Percentiles rank a stretch among this genome's conserved stretches.
phyloP scores from a whole-genome alignment of 306 rosid species.

The Cyclanthera cordifolia region DNA sequence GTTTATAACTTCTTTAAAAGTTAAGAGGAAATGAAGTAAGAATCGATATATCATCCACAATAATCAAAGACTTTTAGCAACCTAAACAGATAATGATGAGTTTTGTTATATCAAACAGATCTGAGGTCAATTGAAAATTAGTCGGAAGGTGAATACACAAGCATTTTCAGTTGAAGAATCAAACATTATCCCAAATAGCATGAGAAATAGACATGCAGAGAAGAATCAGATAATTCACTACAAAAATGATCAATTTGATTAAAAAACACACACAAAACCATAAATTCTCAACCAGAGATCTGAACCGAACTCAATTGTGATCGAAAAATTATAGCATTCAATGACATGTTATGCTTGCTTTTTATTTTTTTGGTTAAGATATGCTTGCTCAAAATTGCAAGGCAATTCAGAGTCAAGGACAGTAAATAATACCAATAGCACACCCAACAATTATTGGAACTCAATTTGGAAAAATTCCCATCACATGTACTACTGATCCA shows the following conservation, averaged over 20 bases:
- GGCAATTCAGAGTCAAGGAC: not conserved
- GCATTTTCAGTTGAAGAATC: not conserved
- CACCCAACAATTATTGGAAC: not conserved
- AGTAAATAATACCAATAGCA: not conserved
- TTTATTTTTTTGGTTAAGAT: too few relatives aligned
- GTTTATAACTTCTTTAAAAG: not conserved
- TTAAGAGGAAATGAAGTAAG: not conserved
- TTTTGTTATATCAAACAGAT: not conserved
- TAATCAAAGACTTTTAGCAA: not conserved
- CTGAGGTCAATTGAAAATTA: not conserved
- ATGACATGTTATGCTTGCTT: not conserved
- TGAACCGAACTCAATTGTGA: not conserved
- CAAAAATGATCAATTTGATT: not conserved
- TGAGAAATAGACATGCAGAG: not conserved
- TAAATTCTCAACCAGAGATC: not conserved
- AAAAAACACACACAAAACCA: not conserved
- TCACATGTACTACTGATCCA: not conserved
- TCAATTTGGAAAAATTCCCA: not conserved
- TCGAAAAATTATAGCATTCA: not conserved
- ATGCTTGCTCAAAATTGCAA: not conserved
- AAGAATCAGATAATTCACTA: not conserved
- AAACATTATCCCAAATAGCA: not conserved
- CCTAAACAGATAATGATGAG: not conserved
- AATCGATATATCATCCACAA: not conserved
- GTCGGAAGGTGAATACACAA: not conserved